Base-by-base conservation (phyloP, 2,329 filamentous ascomycete genomes). In the Colletotrichum euphorbiae region DNA sequence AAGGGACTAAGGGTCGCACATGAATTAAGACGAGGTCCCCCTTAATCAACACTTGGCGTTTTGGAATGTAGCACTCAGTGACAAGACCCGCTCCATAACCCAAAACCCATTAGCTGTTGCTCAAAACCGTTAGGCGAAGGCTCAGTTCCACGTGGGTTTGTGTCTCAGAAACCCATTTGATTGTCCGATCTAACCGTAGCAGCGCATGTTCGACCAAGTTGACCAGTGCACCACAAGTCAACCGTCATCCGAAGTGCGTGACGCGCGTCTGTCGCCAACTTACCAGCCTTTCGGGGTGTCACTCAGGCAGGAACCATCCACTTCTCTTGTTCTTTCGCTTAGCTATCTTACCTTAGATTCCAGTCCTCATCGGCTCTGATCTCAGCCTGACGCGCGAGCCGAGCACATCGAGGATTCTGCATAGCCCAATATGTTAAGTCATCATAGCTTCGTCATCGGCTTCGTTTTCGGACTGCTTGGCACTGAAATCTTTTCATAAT, bases 41-140 rank as follows among this genome's bases (percentile, higher is more conserved):
- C 55, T 69, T 65, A 54, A 65, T 66, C 31, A 60, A 54, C 17
- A 11, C 65, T 68, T 65, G 66, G 61, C 66, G 61, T 69, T 66
- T 60, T 59, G 33, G n/a, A 66, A 48, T 17, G 55, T 24, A 15
- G 54, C 38, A 28, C 50, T 43, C 48, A 31, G 42, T 31, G n/a
- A 31, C 7, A 4, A 3, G 24, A 46, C 31, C 66, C 66, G 45
- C 66, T 55, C 24, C 61, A 45, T 43, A 36, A 52, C 28, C 66
- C 54, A 24, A 24, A 46, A 36, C 7, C 19, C 38, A 46, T 68
- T 62, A 42, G 52, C 42, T 42, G 45, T 28, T 50, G 36, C 45
- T 51, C 19, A 60, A 31, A 51, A 31, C 15, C 33, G 21, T 51
- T 60, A 51, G 31, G 33, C 33, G 33, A 55, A 24, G 46, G 61